Conservation (phyloP, 2,329 filamentous ascomycete species). For the Albifimbria verrucaria region DNA sequence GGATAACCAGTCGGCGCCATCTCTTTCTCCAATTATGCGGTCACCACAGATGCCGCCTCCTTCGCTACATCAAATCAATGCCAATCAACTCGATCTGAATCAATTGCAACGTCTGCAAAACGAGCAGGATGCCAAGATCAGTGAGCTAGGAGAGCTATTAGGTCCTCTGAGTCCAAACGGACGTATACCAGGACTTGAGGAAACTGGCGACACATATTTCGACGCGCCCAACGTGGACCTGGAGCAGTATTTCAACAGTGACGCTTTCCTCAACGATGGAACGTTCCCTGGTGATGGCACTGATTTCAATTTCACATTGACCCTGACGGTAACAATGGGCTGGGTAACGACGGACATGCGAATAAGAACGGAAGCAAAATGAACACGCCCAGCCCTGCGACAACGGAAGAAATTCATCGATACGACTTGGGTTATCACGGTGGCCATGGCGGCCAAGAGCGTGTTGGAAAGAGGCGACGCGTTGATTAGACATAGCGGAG, state of each 20-base stretch:
- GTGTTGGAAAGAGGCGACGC: slow-evolving; percentile 35
- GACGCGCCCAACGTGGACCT: slow-evolving; percentile 40
- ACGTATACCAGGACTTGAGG: slow-evolving; percentile 67
- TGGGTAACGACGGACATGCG: not conserved
- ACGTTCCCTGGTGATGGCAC: slow-evolving; percentile 40
- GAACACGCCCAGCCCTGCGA: slow-evolving; percentile 42
- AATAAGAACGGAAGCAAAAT: slow-evolving; percentile 19
- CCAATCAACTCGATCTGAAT: slow-evolving; percentile 73
- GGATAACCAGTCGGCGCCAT: slow-evolving; percentile 25
- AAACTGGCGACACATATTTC: slow-evolving; percentile 32
- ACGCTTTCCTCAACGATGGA: slow-evolving; percentile 33
- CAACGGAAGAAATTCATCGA: slow-evolving; percentile 48
- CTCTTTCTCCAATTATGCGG: slow-evolving; percentile 49
- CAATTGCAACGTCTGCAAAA: slow-evolving; percentile 74
- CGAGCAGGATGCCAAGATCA: slow-evolving; percentile 74
- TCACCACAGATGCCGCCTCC: slow-evolving; percentile 40
- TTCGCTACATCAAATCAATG: slow-evolving; percentile 60
- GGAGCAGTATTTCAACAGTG: slow-evolving; percentile 49
- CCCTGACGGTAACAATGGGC: slow-evolving; percentile 20
- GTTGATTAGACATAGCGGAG: slow-evolving; percentile 18
- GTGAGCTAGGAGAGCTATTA: slow-evolving; percentile 69
- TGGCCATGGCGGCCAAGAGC: slow-evolving; percentile 14
- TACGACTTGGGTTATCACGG: slow-evolving; percentile 34
- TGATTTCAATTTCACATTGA: slow-evolving; percentile 52
- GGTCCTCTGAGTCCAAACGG: slow-evolving; percentile 79